Evolutionary conservation across 306 rosid genomes (phyloP), one percentile per base, ranked within the genome.

Genomic region (Gleditsia sinensis): DNA sequence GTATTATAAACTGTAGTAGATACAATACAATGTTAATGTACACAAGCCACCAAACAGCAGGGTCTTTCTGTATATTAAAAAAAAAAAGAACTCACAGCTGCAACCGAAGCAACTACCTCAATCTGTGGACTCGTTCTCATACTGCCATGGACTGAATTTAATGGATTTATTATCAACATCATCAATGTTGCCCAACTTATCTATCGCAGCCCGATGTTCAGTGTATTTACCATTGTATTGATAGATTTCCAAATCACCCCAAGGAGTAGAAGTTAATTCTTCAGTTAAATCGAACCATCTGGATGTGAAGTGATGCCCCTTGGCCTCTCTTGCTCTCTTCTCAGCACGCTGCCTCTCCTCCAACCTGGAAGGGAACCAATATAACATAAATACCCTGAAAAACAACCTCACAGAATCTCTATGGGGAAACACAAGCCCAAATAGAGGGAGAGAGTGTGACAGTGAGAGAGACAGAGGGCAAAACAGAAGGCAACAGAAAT

Each of bases 291-390:
- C 94, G 82, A 91, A 94, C 98, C 97, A 94, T 72, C 88, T 83
- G 30, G 98, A 92, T 19, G 12, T 23, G 56, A 89, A 91, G 65
- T 76, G 66, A 36, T 86, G 74, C 39, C 85, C 90, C 55, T 88
- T 85, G 12, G 80, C 82, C 73, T 91, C 96, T 73, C 96, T 79
- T 20, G 66, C 78, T 84, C 81, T 85, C 94, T 91, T 93, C 68
- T 91, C 98, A 65, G 96, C 86, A 69, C 97, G 88, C 82, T 94
- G 98, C 72, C 86, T 85, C 88, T 94, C 98, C 88, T 94, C 97
- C 92, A 94, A 81, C 72, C 93, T 86, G 85, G 73, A 75, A 32
- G 39, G 34, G 37, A 78, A 62, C 28, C 64, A 30, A 70, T 24
- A 42, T 25, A 50, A 51, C 67, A 50, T 16, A 48, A 51, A 63